These are phyloP conservation scores for Dentipellis fragilis DNA, from an alignment of 768 basidiomycete genomes.

Conservation along the genomic window DNA sequence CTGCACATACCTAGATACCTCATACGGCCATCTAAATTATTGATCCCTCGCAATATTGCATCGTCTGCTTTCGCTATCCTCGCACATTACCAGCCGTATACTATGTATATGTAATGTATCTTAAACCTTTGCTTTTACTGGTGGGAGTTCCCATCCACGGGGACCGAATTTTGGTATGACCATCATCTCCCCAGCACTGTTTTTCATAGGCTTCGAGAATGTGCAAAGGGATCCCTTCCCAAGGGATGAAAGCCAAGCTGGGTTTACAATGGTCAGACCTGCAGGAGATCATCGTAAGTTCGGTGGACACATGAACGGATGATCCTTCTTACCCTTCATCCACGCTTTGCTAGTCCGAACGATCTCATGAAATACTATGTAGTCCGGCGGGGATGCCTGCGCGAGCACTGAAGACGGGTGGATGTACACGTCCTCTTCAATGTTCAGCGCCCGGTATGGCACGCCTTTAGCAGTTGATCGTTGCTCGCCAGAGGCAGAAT, in stretches of 20 bases:
- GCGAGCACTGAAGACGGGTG: conserved; percentile 83
- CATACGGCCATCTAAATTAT: too few relatives aligned
- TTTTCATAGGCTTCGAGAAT: conserved; percentile 79
- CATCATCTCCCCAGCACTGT: conserved; percentile 55
- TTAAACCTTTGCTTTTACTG: conserved; percentile 29
- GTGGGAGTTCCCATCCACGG: conserved; percentile 80
- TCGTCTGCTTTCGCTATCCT: too few relatives aligned
- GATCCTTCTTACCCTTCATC: conserved; percentile 56
- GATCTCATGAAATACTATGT: conserved; percentile 75
- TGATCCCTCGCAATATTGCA: too few relatives aligned
- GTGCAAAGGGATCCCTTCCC: conserved; percentile 77
- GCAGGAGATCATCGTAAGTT: background rate
- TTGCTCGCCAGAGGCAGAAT: conserved; percentile 49
- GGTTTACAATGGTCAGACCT: conserved; percentile 81
- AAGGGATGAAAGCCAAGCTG: conserved; percentile 76
- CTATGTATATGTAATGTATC: conserved; percentile 5
- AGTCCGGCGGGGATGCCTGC: conserved; percentile 68
- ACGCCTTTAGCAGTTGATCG: conserved; percentile 71
- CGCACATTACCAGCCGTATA: background rate
- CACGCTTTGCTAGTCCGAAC: conserved; percentile 65
- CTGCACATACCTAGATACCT: too few relatives aligned
- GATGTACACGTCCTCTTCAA: conserved; percentile 82
- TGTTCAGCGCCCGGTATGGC: conserved; percentile 71
- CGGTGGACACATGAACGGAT: background rate
- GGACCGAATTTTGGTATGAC: conserved; percentile 80